phyloP scores from a whole-genome alignment of 352 stramenopile species.

The Phytophthora boehmeriae region DNA sequence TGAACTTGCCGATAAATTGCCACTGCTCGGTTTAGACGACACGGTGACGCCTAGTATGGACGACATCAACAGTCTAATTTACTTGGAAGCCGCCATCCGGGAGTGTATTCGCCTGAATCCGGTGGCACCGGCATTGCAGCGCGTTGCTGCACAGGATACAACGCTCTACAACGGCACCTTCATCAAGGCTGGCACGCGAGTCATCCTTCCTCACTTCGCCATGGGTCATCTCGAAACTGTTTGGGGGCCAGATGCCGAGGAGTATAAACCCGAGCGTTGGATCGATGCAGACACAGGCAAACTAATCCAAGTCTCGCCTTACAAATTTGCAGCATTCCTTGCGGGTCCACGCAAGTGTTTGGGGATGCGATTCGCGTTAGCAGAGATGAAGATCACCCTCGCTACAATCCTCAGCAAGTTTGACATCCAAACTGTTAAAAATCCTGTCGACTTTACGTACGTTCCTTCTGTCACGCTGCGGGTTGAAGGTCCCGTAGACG shows the following conservation, averaged over 20 bases:
- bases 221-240: slow-evolving; percentile 52
- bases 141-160: slow-evolving; percentile 51
- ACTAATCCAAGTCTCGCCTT: slow-evolving; percentile 30
- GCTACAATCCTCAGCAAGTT: slow-evolving; percentile 56
- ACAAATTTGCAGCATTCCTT: slow-evolving; percentile 52
- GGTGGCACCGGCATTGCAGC: slow-evolving; percentile 41
- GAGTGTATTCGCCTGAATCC: slow-evolving; percentile 58
- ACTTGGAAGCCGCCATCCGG: slow-evolving; percentile 51
- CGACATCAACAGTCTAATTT: slow-evolving; percentile 43
- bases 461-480: slow-evolving; percentile 52
- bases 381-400: slow-evolving; percentile 46
- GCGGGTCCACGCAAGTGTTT: slow-evolving; percentile 52
- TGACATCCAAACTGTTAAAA: slow-evolving; percentile 40
- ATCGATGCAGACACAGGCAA: slow-evolving; percentile 41
- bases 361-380: slow-evolving; percentile 37
- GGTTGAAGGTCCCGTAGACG: slow-evolving; percentile 38
- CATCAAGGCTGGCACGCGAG: slow-evolving; percentile 52
- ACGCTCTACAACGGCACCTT: slow-evolving; percentile 70
- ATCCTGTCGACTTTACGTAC: slow-evolving; percentile 48
- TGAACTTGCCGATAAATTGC: slow-evolving; percentile 53
- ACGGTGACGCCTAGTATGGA: slow-evolving; percentile 29
- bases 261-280: slow-evolving; percentile 71
- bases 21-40: slow-evolving; percentile 36
- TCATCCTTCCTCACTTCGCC: slow-evolving; percentile 67
- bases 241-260: slow-evolving; percentile 48